phyloP scores from a whole-genome alignment of 1,284 basidiomycete genomes.

The Grifola frondosa region DNA sequence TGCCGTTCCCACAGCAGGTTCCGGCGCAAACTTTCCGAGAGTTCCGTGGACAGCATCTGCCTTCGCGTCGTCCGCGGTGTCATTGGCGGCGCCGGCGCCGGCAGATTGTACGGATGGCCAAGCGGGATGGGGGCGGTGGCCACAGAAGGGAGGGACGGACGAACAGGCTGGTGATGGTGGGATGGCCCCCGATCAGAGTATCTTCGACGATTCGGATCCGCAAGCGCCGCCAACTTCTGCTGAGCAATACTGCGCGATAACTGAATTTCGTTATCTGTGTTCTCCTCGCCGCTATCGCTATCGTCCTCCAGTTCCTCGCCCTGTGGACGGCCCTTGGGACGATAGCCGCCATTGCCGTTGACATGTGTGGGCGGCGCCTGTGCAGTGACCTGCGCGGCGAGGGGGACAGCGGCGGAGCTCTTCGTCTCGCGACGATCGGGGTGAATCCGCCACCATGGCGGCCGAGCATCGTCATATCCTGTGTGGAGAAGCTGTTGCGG shows the following conservation, averaged over 20 bases:
- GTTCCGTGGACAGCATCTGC: slow-evolving; percentile 81
- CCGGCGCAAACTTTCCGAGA: slow-evolving; percentile 81
- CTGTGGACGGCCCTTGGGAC: slow-evolving; percentile 63
- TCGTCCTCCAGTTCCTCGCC: slow-evolving; percentile 70
- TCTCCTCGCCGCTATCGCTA: slow-evolving; percentile 56
- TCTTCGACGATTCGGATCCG: slow-evolving; percentile 36
- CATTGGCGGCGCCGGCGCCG: slow-evolving; percentile 65
- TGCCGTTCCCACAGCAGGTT: slow-evolving; percentile 87
- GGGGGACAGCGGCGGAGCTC: slow-evolving; percentile 62
- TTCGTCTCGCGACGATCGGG: slow-evolving; percentile 52
- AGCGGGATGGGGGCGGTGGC: slow-evolving; percentile 55
- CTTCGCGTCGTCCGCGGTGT: slow-evolving; percentile 84
- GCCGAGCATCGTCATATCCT: slow-evolving; percentile 42
- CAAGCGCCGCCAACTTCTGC: slow-evolving; percentile 56
- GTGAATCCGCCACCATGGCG: slow-evolving; percentile 14
- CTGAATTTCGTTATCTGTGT: slow-evolving; percentile 45
- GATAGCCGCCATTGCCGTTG: slow-evolving; percentile 39
- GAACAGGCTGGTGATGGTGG: slow-evolving; percentile 18
- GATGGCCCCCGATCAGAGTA: slow-evolving; percentile 28
- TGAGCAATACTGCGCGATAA: slow-evolving; percentile 64
- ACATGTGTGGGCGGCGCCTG: slow-evolving; percentile 21
- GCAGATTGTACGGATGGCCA: slow-evolving; percentile 73
- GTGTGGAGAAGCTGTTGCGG: slow-evolving; percentile 47
- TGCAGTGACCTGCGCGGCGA: slow-evolving; percentile 57
- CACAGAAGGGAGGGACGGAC: slow-evolving; percentile 27